Evolutionary conservation across 2,329 filamentous ascomycete genomes (phyloP).

Genomic region (Trichophyton equinum): DNA sequence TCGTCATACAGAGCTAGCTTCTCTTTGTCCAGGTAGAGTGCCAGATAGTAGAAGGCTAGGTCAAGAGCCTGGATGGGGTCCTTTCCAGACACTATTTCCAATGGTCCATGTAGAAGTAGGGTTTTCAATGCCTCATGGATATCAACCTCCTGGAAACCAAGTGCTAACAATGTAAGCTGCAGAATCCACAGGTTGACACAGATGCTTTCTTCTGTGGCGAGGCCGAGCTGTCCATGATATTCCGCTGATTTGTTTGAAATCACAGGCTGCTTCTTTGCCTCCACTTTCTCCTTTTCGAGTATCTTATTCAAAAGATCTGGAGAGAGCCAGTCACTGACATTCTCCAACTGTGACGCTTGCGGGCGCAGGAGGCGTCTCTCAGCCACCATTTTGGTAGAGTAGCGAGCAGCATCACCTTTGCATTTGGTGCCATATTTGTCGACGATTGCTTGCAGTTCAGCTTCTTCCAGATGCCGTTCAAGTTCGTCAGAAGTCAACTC

Average conservation of each 20-base stretch:
- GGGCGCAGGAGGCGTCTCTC: slow-evolving; percentile 70
- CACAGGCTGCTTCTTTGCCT: slow-evolving; percentile 24
- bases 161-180: slow-evolving; percentile 54
- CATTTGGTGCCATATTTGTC: slow-evolving; percentile 73
- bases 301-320: slow-evolving; percentile 66
- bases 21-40: slow-evolving; percentile 56
- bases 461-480: slow-evolving; percentile 74
- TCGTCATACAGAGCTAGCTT: slow-evolving; percentile 60
- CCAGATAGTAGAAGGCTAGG: slow-evolving; percentile 80
- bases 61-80: slow-evolving; percentile 74
- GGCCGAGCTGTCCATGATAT: slow-evolving; percentile 23
- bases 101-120: slow-evolving; percentile 54
- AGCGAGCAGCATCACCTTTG: slow-evolving; percentile 64
- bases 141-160: slow-evolving; percentile 54
- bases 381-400: slow-evolving; percentile 66
- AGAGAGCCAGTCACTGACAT: slow-evolving; percentile 64
- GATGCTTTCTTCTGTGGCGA: slow-evolving; percentile 60
- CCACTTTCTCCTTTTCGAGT: slow-evolving; percentile 46
- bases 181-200: slow-evolving; percentile 74
- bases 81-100: slow-evolving; percentile 42
- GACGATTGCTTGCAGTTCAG: slow-evolving; percentile 76
- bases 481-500: slow-evolving; percentile 68
- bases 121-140: slow-evolving; percentile 53
- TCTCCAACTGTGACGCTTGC: slow-evolving; percentile 59
- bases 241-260: slow-evolving; percentile 8